phyloP scores from a whole-genome alignment of 2,329 filamentous ascomycete genomes.

The Colletotrichum acutatum region DNA sequence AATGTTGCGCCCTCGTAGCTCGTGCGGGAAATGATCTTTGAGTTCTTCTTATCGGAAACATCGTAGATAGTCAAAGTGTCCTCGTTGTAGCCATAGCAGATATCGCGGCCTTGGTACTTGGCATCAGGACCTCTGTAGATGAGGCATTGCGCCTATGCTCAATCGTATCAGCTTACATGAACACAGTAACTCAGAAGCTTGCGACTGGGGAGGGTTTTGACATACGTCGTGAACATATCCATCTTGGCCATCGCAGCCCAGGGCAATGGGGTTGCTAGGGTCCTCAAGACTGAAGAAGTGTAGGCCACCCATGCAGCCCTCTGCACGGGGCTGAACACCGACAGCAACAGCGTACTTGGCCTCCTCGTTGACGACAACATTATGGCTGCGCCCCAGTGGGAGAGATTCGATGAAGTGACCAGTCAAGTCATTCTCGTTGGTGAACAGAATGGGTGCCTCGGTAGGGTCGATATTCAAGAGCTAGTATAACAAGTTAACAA shows the following conservation, averaged over 20 bases:
- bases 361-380: conserved; percentile 61
- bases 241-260: conserved; percentile 62
- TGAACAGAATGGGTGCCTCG: conserved; percentile 43
- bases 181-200: background rate
- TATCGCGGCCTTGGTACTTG: conserved; percentile 56
- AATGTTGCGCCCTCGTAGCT: conserved; percentile 67
- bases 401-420: conserved; percentile 42
- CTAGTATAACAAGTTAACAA: conserved; percentile 19
- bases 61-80: conserved; percentile 63
- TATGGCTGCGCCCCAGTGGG: conserved; percentile 56
- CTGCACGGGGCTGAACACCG: conserved; percentile 46
- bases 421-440: conserved; percentile 42
- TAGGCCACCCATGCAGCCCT: conserved; percentile 58
- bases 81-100: conserved; percentile 66
- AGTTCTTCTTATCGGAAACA: conserved; percentile 59
- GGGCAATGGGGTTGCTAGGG: conserved; percentile 59
- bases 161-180: background rate
- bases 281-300: conserved; percentile 66
- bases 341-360: conserved; percentile 55
- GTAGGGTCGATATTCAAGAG: conserved; percentile 54
- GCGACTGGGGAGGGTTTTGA: background rate
- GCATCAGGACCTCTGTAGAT: conserved; percentile 61
- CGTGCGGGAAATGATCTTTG: conserved; percentile 61
- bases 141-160: conserved; percentile 63
- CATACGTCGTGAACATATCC: conserved; percentile 64